These are phyloP conservation scores for Schoenoplectus tabernaemontani DNA, from an alignment of 202 grass and related monocot genomes.

Conservation along the genomic window DNA sequence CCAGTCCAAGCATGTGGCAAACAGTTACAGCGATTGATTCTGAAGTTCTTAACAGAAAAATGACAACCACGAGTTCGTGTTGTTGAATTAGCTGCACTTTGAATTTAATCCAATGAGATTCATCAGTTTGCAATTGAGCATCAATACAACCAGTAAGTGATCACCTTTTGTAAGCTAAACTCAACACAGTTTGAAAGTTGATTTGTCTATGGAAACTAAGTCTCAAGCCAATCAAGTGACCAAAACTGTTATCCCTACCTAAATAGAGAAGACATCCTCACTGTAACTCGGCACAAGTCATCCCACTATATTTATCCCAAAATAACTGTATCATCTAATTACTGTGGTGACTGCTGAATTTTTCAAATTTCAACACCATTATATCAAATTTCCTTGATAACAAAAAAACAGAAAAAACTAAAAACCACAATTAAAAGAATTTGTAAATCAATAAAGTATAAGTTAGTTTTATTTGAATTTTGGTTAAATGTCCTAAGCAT, in stretches of 20 bases:
- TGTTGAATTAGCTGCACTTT: neutral
- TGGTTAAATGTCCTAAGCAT: neutral
- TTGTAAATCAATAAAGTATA: neutral
- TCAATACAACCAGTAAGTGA: neutral
- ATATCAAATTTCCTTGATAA: neutral
- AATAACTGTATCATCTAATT: neutral
- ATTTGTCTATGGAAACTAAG: neutral
- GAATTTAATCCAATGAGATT: neutral
- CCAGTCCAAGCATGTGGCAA: neutral
- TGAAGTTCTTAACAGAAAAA: neutral
- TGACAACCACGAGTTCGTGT: neutral
- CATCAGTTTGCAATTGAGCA: neutral
- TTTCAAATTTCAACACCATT: neutral
- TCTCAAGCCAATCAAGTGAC: neutral
- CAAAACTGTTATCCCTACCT: neutral
- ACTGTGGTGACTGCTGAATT: neutral
- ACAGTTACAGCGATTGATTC: neutral
- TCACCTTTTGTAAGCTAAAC: neutral
- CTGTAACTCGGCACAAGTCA: neutral
- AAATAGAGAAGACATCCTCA: neutral
- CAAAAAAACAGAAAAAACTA: neutral
- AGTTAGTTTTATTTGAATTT: neutral
- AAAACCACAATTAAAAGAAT: neutral
- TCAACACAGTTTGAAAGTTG: neutral
- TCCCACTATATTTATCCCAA: neutral